Evolutionary conservation across 495 filamentous ascomycete species (phyloP).

Genomic region (Cercophora sp.): DNA sequence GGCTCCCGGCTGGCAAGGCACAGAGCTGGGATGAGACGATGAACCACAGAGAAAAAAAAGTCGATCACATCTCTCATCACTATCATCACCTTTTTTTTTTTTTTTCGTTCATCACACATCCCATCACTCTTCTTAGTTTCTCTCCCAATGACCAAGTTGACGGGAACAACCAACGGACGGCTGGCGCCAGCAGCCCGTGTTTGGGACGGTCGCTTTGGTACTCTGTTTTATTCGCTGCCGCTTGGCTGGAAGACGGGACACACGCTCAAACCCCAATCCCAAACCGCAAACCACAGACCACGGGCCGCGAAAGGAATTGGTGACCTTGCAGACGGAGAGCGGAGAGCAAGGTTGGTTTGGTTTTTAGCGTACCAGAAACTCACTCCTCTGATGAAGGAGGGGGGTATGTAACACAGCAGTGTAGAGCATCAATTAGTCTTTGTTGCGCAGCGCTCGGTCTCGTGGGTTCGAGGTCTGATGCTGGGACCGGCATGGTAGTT

Average conservation of each 20-base stretch:
- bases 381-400: neutral
- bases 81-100: neutral
- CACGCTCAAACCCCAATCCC: neutral
- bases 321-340: neutral
- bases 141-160: neutral
- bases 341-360: neutral
- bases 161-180: too few species aligned
- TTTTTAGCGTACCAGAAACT: neutral
- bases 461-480: too few species aligned
- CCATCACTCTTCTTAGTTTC: neutral
- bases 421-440: neutral
- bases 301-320: neutral
- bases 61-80: too few species aligned
- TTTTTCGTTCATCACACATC: slow-evolving; percentile 1
- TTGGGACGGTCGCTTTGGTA: slow-evolving; percentile 7
- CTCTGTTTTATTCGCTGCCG: slow-evolving; percentile 12
- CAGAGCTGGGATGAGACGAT: too few species aligned
- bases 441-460: too few species aligned
- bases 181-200: neutral
- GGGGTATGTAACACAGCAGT: neutral
- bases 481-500: too few species aligned
- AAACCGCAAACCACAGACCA: neutral
- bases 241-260: slow-evolving; percentile 7
- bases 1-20: too few species aligned
- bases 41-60: too few species aligned